A percentile compares a stretch with the other conserved stretches of the same genome.
Evolutionary conservation across 2,329 filamentous ascomycete species (phyloP).

Genomic region (Neopestalotiopsis sp.): DNA sequence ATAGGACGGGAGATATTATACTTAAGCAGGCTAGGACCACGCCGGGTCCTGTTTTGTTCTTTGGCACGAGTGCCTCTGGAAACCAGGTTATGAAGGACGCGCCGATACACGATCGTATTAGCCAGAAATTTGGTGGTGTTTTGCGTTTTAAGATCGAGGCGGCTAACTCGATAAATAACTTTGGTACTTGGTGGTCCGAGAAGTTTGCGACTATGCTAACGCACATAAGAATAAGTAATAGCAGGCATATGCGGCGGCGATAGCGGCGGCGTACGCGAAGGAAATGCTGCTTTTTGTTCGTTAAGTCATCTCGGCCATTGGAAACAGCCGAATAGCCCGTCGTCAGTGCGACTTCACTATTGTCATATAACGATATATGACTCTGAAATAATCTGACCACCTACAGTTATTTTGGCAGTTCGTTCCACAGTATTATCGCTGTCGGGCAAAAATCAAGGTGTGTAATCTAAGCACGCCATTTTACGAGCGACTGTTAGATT

Average conservation of each 20-base stretch:
- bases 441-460: no score
- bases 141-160: neutral
- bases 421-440: no score
- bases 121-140: neutral
- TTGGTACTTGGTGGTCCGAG: neutral
- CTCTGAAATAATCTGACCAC: no score
- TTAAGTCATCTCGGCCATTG: no score
- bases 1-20: neutral
- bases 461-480: no score
- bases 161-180: neutral
- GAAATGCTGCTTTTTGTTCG: no score
- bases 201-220: neutral
- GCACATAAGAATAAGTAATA: neutral
- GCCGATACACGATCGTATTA: neutral
- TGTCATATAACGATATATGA: no score
- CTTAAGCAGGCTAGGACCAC: neutral
- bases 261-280: neutral
- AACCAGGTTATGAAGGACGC: conserved; percentile 6
- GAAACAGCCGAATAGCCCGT: no score
- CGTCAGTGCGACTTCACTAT: no score
- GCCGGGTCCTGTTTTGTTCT: neutral
- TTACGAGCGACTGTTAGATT: no score
- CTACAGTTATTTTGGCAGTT: no score
- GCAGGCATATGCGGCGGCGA: neutral
- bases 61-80: conserved; percentile 8